A percentile compares a stretch with the other conserved stretches of the same genome.
These are phyloP conservation scores for Pseudocercospora fijiensis DNA, from an alignment of 2,329 filamentous ascomycete genomes.

Conservation along the genomic window DNA sequence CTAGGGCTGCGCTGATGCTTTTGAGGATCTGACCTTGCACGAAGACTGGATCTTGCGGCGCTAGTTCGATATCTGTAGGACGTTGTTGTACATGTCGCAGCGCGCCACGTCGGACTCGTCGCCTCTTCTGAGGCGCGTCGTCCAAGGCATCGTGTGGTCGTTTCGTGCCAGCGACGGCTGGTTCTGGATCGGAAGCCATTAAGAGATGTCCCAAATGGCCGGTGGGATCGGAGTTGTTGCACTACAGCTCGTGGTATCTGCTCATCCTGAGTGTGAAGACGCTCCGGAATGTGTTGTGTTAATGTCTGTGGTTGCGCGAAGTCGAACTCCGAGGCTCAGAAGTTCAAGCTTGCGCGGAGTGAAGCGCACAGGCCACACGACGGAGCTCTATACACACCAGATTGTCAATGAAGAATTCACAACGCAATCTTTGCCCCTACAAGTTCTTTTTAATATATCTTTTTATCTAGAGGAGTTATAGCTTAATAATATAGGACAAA, in stretches of 20 bases:
- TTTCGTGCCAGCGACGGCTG: slow-evolving; percentile 18
- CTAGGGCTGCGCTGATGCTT: slow-evolving; percentile 55
- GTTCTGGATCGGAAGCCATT: slow-evolving; percentile 18
- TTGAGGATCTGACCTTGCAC: slow-evolving; percentile 57
- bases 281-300: not conserved
- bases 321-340: not conserved
- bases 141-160: slow-evolving; percentile 18
- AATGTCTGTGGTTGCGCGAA: not conserved
- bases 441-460: no score
- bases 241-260: not conserved
- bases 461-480: no score
- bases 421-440: no score
- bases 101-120: slow-evolving; percentile 24
- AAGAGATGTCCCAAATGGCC: not conserved
- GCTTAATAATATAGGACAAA: no score
- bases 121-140: slow-evolving; percentile 23
- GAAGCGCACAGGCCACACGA: no score
- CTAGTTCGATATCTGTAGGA: slow-evolving; percentile 36
- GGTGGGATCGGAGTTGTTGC: not conserved
- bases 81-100: slow-evolving; percentile 32
- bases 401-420: no score
- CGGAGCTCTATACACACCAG: no score
- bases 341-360: not conserved
- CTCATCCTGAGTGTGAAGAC: not conserved
- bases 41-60: slow-evolving; percentile 52